phyloP scores from a whole-genome alignment of 257 asterid genomes.

The Solanum ahanhuiri region DNA sequence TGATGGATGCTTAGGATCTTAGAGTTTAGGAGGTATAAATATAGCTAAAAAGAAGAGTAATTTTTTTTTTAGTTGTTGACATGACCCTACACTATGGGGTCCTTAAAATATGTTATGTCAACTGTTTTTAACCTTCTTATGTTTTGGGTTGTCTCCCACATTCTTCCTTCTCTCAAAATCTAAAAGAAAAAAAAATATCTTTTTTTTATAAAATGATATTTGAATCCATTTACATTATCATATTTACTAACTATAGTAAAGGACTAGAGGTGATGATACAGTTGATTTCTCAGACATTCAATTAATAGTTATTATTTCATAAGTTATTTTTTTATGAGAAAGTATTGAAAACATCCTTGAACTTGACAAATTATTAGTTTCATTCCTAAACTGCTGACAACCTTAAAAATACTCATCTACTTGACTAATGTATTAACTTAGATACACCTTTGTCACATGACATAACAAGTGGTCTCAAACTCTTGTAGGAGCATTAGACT shows the following conservation, averaged over 20 bases:
- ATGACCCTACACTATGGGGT: slow-evolving; percentile 25
- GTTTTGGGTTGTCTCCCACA: slow-evolving; percentile 68
- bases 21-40: slow-evolving; percentile 62
- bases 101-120: slow-evolving; percentile 31
- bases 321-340: not conserved
- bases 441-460: not conserved
- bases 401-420: accelerated
- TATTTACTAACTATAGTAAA: not conserved
- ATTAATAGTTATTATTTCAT: too few species aligned
- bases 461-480: not conserved
- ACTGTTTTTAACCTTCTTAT: slow-evolving; percentile 27
- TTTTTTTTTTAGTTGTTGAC: not conserved
- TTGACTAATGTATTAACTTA: too few species aligned
- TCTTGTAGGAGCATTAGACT: not conserved
- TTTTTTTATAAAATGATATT: not conserved
- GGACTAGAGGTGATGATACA: not conserved
- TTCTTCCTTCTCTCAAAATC: slow-evolving; percentile 7
- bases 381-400: accelerated
- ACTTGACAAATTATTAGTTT: too few species aligned
- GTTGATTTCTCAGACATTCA: not conserved
- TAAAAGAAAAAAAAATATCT: not conserved
- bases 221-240: not conserved
- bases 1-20: slow-evolving; percentile 17
- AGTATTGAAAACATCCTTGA: too few species aligned
- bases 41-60: slow-evolving; percentile 17